Percentiles rank a stretch among this genome's conserved stretches.
phyloP scores from a whole-genome alignment of 352 stramenopile genomes.

The Phytophthora syringae region DNA sequence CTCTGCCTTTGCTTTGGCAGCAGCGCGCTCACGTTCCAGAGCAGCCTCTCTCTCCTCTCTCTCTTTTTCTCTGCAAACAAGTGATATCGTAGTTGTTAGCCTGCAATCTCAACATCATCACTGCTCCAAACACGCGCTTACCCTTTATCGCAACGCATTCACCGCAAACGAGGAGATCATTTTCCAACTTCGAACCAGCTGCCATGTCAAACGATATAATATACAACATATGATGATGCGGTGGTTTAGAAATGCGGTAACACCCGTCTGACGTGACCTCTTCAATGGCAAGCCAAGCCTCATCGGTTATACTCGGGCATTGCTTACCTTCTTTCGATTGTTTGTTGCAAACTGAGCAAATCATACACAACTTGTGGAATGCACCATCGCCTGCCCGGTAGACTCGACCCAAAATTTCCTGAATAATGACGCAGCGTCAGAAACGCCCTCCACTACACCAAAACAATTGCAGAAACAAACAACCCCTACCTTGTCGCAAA shows the following conservation, averaged over 20 bases:
- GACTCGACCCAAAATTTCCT: conserved; percentile 82
- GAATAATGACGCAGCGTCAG: neutral
- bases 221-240: too few relatives aligned
- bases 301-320: too few relatives aligned
- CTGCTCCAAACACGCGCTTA: conserved; percentile 21
- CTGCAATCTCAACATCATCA: neutral
- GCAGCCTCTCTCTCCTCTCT: conserved; percentile 57
- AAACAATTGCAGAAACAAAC: neutral
- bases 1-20: conserved; percentile 53
- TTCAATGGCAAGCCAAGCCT: too few relatives aligned
- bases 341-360: conserved; percentile 76
- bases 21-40: conserved; percentile 46
- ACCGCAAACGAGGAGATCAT: conserved; percentile 64
- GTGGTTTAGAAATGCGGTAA: too few relatives aligned
- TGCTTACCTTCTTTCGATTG: conserved; percentile 63
- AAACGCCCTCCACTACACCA: neutral
- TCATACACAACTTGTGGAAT: conserved; percentile 86
- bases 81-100: neutral
- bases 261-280: too few relatives aligned
- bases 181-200: conserved; percentile 58
- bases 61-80: conserved; percentile 50
- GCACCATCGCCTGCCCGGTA: conserved; percentile 66
- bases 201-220: conserved; percentile 2
- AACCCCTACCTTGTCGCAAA: conserved; percentile 77
- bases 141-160: conserved; percentile 57